phyloP scores from a whole-genome alignment of 345 rosid species.

The Rubroshorea leprosula region DNA sequence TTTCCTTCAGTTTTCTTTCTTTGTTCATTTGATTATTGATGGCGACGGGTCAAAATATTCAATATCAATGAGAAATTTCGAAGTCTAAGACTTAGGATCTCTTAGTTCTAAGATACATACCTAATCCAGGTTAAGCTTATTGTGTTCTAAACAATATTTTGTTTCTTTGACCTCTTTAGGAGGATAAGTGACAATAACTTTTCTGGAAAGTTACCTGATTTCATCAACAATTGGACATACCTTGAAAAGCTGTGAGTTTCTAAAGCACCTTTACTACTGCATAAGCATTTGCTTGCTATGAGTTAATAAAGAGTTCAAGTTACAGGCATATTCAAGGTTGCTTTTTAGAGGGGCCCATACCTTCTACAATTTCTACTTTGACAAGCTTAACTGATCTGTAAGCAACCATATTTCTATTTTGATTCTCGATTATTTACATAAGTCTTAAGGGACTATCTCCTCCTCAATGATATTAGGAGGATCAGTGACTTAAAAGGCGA shows the following conservation, averaged over 20 bases:
- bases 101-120: no score
- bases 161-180: constrained; percentile 32
- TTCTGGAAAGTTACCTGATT: constrained; percentile 60
- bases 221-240: constrained; percentile 54
- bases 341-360: constrained; percentile 72
- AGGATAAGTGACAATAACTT: constrained; percentile 73
- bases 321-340: constrained; percentile 76
- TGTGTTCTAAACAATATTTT: not conserved
- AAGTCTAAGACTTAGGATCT: no score
- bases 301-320: not conserved
- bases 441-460: constrained; percentile 5
- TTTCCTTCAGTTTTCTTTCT: no score
- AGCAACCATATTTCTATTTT: constrained; percentile 20
- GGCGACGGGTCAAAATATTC: no score
- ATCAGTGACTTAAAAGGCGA: constrained; percentile 66
- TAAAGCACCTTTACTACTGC: not conserved
- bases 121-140: no score
- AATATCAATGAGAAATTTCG: no score
- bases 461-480: constrained; percentile 43
- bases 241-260: constrained; percentile 62
- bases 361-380: constrained; percentile 58
- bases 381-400: constrained; percentile 74
- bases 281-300: not conserved
- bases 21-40: no score
- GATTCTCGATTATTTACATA: not conserved